phyloP scores from a whole-genome alignment of 2,329 filamentous ascomycete species.

The Emericellopsis atlantica region DNA sequence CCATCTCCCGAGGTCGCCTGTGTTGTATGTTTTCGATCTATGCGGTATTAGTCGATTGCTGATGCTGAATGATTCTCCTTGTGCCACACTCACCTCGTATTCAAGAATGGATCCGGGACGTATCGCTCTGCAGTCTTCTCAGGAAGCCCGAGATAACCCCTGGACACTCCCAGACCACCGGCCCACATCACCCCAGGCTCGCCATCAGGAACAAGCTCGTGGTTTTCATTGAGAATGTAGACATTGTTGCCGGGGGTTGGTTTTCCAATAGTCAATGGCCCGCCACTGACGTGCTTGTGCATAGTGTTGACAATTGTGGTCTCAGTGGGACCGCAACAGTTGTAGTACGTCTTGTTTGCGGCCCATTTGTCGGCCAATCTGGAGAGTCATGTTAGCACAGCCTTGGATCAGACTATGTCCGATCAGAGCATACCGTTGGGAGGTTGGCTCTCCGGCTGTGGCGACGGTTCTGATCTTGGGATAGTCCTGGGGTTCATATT shows the following conservation, averaged over 20 bases:
- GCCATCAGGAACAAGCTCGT: constrained; percentile 30
- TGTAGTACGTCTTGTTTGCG: constrained; percentile 33
- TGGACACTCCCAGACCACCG: constrained; percentile 39
- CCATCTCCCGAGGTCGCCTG: constrained; percentile 46
- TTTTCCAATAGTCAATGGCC: constrained; percentile 36
- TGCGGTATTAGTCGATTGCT: background rate
- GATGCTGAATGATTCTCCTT: background rate
- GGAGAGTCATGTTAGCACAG: constrained; percentile 3
- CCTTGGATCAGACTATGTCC: background rate
- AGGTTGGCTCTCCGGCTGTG: constrained; percentile 41
- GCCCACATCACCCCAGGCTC: constrained; percentile 42
- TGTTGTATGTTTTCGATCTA: constrained; percentile 41
- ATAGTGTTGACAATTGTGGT: constrained; percentile 48
- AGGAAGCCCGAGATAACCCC: constrained; percentile 41
- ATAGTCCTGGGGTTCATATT: constrained; percentile 30
- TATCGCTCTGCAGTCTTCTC: constrained; percentile 36
- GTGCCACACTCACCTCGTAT: constrained; percentile 15
- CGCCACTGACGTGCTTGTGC: constrained; percentile 32
- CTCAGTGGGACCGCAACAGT: constrained; percentile 48
- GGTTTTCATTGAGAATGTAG: constrained; percentile 37
- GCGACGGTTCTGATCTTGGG: constrained; percentile 39
- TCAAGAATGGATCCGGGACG: constrained; percentile 34
- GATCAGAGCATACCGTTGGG: constrained; percentile 14
- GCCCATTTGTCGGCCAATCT: constrained; percentile 44
- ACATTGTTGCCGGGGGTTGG: constrained; percentile 44